phyloP scores from a whole-genome alignment of 768 basidiomycete species.

The Pleurotus tuoliensis region DNA sequence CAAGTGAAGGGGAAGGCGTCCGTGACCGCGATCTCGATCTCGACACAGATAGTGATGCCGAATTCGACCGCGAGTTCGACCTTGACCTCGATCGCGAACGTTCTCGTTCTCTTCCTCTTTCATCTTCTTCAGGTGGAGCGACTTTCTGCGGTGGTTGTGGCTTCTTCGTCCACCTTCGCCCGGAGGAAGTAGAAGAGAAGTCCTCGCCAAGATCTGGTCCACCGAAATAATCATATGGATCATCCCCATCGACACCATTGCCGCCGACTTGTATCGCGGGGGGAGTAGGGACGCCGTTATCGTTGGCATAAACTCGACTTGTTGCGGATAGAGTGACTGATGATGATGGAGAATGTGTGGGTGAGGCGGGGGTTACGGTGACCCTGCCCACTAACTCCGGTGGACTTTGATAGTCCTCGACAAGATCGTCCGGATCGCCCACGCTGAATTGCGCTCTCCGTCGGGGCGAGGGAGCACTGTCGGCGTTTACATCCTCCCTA shows the following conservation, averaged over 20 bases:
- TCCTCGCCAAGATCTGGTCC: slow-evolving; percentile 56
- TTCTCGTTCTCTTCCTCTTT: slow-evolving; percentile 23
- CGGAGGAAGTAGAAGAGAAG: slow-evolving; percentile 25
- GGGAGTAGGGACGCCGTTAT: slow-evolving; percentile 14
- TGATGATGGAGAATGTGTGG: neutral
- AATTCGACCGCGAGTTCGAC: slow-evolving; percentile 26
- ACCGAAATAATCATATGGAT: slow-evolving; percentile 57
- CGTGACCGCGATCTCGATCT: slow-evolving; percentile 37
- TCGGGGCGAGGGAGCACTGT: neutral
- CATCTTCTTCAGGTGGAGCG: slow-evolving; percentile 5
- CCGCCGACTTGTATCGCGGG: slow-evolving; percentile 14
- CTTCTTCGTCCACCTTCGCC: slow-evolving; percentile 7
- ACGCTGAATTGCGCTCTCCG: slow-evolving; percentile 5
- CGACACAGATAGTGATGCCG: slow-evolving; percentile 18
- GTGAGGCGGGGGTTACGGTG: slow-evolving; percentile 3
- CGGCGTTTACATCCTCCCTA: slow-evolving; percentile 4
- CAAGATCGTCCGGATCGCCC: slow-evolving; percentile 4
- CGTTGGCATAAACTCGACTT: neutral
- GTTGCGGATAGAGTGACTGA: neutral
- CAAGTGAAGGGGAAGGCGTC: slow-evolving; percentile 32
- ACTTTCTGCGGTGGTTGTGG: neutral
- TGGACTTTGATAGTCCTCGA: neutral
- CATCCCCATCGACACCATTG: slow-evolving; percentile 20
- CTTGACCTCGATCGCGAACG: slow-evolving; percentile 24
- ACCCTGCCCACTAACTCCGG: slow-evolving; percentile 1